Base-by-base conservation (phyloP, 2,329 filamentous ascomycete genomes). In the Penicillium sp. region DNA sequence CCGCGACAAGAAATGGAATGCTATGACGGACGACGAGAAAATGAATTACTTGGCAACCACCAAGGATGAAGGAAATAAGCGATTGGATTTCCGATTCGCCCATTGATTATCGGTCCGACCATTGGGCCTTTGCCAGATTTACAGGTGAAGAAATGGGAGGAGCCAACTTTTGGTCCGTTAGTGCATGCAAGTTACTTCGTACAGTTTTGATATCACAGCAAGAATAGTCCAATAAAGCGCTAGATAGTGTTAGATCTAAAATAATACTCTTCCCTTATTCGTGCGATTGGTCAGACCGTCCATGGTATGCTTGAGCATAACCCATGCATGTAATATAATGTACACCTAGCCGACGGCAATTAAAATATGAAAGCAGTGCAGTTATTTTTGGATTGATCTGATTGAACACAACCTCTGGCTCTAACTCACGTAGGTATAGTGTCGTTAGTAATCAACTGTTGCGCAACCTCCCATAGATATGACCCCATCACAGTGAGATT, bases 81-180 rank as follows among this genome's bases (percentile, higher is more conserved):
- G 73, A 25, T 47, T 75, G 33, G 74, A 75, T 57, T 76, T 75
- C 56, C 62, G 70, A 33, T 75, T 76, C 59, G 69, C 67, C 2
- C 68, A 72, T 59, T 71, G 53, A 63, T 31, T 21, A 13, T 36
- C 9, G 15, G 7, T 8, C 19, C 2, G 1, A 9, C 3, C 13
- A 43, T 9, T 5, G 2, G 6, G 9, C 17, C 6, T 6, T 21
- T 19, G 10, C 3, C 1, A 17, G 5, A 21, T 38, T 38, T n/a
- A 44, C 23, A 52, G 10, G 39, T 38, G 39, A 19, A 21, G 10
- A 19, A 10, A 15, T 5, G 17, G 19, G 23, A 21, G 9, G 6
- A 15, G 13, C 23, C 2, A n/a, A 6, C 8, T 27, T 27, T 31
- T 33, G 1, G 41, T 29, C 33, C 3, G 3, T 38, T n/a, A 8